Conservation (phyloP, 2,329 filamentous ascomycete genomes). For the Talaromyces verruculosus region DNA sequence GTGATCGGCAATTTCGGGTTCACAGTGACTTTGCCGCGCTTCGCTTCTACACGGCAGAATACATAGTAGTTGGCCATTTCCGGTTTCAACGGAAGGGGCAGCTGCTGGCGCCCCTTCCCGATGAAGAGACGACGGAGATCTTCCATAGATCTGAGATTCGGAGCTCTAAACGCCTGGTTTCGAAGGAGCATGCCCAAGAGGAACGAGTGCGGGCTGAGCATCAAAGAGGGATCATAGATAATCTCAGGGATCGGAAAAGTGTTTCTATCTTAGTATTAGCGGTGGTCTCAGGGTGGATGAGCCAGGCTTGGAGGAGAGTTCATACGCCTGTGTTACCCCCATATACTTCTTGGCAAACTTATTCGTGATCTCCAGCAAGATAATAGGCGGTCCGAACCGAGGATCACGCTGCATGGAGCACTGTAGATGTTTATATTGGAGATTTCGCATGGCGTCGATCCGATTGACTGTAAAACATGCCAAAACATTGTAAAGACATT, state of each 20-base stretch:
- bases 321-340: constrained; percentile 8
- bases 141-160: constrained; percentile 22
- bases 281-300: neutral
- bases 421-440: constrained; percentile 24
- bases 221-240: constrained; percentile 9
- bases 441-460: constrained; percentile 21
- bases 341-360: constrained; percentile 12
- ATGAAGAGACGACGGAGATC: constrained; percentile 24
- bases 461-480: constrained; percentile 23
- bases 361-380: constrained; percentile 11
- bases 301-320: neutral
- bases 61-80: constrained; percentile 16
- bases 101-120: constrained; percentile 16
- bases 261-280: constrained; percentile 1
- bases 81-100: constrained; percentile 20
- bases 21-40: neutral
- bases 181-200: constrained; percentile 14
- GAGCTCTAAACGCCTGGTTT: constrained; percentile 3
- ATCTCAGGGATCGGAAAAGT: constrained; percentile 19
- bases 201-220: constrained; percentile 14
- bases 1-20: neutral
- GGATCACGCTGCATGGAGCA: constrained; percentile 23
- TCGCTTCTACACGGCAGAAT: neutral
- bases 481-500: constrained; percentile 25
- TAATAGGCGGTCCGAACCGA: constrained; percentile 20